phyloP scores from a whole-genome alignment of 2,329 filamentous ascomycete species.

The Aspergillus sp. region DNA sequence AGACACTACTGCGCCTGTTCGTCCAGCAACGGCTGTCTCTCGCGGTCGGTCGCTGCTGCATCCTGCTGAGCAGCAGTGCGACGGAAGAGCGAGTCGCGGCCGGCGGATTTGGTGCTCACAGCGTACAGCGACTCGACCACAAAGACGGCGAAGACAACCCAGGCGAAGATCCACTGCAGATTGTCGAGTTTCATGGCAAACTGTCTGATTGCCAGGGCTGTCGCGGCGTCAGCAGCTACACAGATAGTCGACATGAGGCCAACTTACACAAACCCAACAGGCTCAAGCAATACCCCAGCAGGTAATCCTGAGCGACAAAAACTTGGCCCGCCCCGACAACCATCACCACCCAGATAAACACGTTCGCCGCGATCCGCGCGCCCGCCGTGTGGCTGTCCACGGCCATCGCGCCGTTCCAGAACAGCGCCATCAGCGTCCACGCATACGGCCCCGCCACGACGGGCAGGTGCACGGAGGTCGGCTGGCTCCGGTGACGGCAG shows the following conservation, averaged over 20 bases:
- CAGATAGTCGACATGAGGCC: neutral
- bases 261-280: slow-evolving; percentile 58
- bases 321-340: slow-evolving; percentile 71
- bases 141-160: slow-evolving; percentile 67
- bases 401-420: slow-evolving; percentile 81
- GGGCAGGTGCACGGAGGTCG: slow-evolving; percentile 66
- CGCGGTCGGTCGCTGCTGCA: slow-evolving; percentile 38
- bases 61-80: slow-evolving; percentile 21
- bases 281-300: slow-evolving; percentile 70
- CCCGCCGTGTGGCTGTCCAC: slow-evolving; percentile 58
- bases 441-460: slow-evolving; percentile 69
- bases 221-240: slow-evolving; percentile 4
- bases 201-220: slow-evolving; percentile 65
- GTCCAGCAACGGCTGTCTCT: slow-evolving; percentile 45
- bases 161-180: slow-evolving; percentile 88
- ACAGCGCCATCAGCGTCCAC: slow-evolving; percentile 78
- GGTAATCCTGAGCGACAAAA: slow-evolving; percentile 60
- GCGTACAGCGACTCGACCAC: slow-evolving; percentile 55
- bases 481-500: slow-evolving; percentile 65
- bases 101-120: slow-evolving; percentile 24
- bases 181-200: slow-evolving; percentile 64
- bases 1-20: neutral
- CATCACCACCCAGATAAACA: slow-evolving; percentile 79
- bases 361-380: slow-evolving; percentile 72
- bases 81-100: slow-evolving; percentile 28